Base-by-base conservation (phyloP, 805 yeast genomes). In the Kazachstania africana region DNA sequence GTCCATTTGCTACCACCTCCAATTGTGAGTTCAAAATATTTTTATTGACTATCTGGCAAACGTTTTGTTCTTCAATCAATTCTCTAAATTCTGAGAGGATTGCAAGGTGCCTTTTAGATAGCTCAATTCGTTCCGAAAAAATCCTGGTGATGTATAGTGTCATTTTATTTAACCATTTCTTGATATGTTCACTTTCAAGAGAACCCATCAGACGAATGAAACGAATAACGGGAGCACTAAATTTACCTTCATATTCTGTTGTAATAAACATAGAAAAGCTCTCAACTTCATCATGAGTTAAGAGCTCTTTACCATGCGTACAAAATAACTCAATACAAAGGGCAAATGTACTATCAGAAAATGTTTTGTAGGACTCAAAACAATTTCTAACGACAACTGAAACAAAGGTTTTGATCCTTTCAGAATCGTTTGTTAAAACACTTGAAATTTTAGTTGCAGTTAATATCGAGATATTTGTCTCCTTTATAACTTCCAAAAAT, bases 71-170 rank as follows among this genome's bases (percentile, higher is more conserved):
- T 15, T 41, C 35, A 1, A 59, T 29, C 3, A 75, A 48, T 0
- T 35, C 31, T 20, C 54, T 49, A 39, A 66, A 60, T 8, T 47
- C 38, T 1, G 36, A 5, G 26, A 68, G 48, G 34, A 66, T 63
- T 0, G 35, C 26, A 4, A 44, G 16, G 37, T 68, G 63, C 6
- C 48, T 43, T 1, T 34, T 36, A 0, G 45, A 27, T 4, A 56
- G 33, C 3, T 39, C 36, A 0, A 46, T 45, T 12, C 60, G 50
- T 43, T 77, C 81, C 1, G 87, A 75, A 37, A 78, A 62, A 36
- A 66, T 62, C 40, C 72, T 77, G 6, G 87, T 80, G 31, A 77
- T 61, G 44, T 69, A 76, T 5, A 81, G 48, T 37, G 69, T 58
- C 5, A 75, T 61, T 39, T 75, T 71, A 37, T 70, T 65, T 24